A percentile compares a stretch with the other conserved stretches of the same genome.
Evolutionary conservation across 78 protist species (phyloP).

Genomic region (Dictyostelium capitatum): DNA sequence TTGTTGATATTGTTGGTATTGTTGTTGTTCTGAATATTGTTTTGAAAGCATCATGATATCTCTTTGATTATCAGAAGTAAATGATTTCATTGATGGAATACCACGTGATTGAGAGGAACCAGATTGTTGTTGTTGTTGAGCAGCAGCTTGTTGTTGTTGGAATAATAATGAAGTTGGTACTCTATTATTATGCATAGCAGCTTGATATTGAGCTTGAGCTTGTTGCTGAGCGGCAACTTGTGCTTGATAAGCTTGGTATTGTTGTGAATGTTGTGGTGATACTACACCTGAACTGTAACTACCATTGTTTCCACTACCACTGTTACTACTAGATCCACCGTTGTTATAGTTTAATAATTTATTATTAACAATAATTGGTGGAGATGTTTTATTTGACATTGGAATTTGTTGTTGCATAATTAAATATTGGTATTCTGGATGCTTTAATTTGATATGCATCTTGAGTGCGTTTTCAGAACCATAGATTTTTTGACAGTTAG

Average conservation of each 20-base stretch:
- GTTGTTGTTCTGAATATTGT: conserved; percentile 15
- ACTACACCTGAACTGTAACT: background rate
- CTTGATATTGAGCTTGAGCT: conserved; percentile 3
- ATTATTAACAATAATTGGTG: conserved; percentile 58
- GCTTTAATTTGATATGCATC: conserved; percentile 83
- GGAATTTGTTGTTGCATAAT: conserved; percentile 73
- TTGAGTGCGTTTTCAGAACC: conserved; percentile 82
- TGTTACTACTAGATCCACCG: background rate
- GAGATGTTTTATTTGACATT: conserved; percentile 52
- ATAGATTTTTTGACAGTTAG: conserved; percentile 74
- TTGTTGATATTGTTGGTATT: background rate
- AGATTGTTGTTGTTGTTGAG: conserved; percentile 25
- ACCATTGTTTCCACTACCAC: background rate
- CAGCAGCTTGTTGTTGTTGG: conserved; percentile 3
- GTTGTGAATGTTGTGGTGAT: conserved; percentile 20
- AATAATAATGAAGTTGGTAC: conserved; percentile 23
- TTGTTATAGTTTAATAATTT: conserved; percentile 31
- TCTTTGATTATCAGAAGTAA: background rate
- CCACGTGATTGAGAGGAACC: conserved; percentile 4
- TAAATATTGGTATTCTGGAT: conserved; percentile 78
- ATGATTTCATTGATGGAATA: conserved; percentile 14
- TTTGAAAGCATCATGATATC: conserved; percentile 28
- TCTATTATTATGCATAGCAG: conserved; percentile 6
- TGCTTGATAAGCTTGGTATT: conserved; percentile 26
- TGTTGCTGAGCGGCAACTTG: conserved; percentile 22